These are phyloP conservation scores for Colletotrichum tanaceti DNA, from an alignment of 2,329 filamentous ascomycete genomes.

Conservation along the genomic window DNA sequence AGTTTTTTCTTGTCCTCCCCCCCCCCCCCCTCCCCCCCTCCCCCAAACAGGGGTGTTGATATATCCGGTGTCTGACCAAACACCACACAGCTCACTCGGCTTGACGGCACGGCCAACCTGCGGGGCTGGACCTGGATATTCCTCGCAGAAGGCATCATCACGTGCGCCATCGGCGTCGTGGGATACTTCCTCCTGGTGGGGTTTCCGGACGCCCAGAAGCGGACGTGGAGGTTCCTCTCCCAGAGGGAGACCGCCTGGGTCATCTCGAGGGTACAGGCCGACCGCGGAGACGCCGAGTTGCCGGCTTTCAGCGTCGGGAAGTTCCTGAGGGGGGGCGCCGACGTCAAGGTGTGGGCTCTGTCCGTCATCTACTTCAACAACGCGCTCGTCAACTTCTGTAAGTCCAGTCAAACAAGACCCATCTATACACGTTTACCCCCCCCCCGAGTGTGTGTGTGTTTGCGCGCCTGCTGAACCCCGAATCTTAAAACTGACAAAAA, in stretches of 20 bases:
- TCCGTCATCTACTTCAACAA: constrained; percentile 55
- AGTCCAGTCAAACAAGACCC: too few relatives aligned
- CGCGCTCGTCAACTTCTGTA: constrained; percentile 34
- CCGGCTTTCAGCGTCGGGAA: constrained; percentile 78
- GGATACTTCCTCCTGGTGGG: constrained; percentile 76
- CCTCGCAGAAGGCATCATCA: constrained; percentile 74
- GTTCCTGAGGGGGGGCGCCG: constrained; percentile 73
- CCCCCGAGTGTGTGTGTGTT: too few relatives aligned
- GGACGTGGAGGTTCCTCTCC: constrained; percentile 65
- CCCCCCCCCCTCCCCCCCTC: too few relatives aligned
- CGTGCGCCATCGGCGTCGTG: constrained; percentile 45
- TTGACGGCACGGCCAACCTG: constrained; percentile 66
- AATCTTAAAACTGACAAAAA: too few relatives aligned
- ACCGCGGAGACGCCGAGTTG: constrained; percentile 71
- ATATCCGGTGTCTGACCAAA: background rate
- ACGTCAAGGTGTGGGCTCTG: constrained; percentile 77
- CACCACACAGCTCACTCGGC: constrained; percentile 43
- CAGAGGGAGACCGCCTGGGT: constrained; percentile 74
- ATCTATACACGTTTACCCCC: too few relatives aligned
- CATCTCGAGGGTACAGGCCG: constrained; percentile 72
- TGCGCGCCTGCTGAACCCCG: constrained; percentile 50
- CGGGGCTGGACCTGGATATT: constrained; percentile 72
- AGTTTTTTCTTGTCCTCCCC: too few relatives aligned
- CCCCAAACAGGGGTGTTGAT: constrained; percentile 38
- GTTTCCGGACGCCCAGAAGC: constrained; percentile 76